These are phyloP conservation scores for Boletus barrowsii DNA, from an alignment of 768 basidiomycete genomes.

Conservation along the genomic window DNA sequence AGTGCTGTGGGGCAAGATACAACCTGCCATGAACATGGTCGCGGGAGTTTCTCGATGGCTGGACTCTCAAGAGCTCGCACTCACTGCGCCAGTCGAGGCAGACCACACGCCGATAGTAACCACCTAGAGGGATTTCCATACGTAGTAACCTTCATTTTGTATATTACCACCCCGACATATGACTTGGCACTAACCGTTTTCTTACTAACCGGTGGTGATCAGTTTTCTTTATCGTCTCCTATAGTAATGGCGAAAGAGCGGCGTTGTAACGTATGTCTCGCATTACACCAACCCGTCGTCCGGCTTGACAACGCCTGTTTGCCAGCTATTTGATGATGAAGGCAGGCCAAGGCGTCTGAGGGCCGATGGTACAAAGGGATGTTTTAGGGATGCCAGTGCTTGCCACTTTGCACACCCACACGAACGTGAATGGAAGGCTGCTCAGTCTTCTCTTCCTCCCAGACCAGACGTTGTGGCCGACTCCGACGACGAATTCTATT, in stretches of 20 bases:
- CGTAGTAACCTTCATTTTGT: constrained; percentile 17
- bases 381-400: constrained; percentile 15
- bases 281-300: background rate
- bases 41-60: constrained; percentile 29
- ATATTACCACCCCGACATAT: constrained; percentile 8
- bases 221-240: background rate
- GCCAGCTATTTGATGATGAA: constrained; percentile 29
- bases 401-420: constrained; percentile 33
- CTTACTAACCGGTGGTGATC: too few species aligned
- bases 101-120: background rate
- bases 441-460: constrained; percentile 27
- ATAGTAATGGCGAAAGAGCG: constrained; percentile 17
- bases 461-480: constrained; percentile 17
- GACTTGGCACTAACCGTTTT: background rate
- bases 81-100: constrained; percentile 17
- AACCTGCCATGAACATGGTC: constrained; percentile 33
- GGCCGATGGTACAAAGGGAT: constrained; percentile 20
- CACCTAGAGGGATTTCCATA: constrained; percentile 9
- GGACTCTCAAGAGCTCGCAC: constrained; percentile 27
- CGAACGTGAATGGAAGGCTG: constrained; percentile 33
- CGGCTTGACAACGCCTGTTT: constrained; percentile 4
- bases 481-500: constrained; percentile 21
- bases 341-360: constrained; percentile 23
- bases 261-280: constrained; percentile 30
- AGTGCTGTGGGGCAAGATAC: constrained; percentile 27